Evolutionary conservation across 345 rosid genomes (phyloP).

Genomic region (Ailanthus altissimus): DNA sequence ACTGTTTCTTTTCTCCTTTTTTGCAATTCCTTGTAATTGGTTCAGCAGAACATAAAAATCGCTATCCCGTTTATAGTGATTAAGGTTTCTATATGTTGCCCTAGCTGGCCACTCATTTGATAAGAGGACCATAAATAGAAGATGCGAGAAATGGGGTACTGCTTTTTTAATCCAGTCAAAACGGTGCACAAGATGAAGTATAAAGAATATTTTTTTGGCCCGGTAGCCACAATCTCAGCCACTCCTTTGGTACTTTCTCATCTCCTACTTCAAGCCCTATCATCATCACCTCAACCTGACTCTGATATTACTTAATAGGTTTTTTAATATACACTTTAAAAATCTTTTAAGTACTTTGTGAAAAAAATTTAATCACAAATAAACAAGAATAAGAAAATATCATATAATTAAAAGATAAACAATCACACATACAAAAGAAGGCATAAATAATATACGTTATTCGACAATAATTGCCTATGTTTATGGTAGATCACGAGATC

Average conservation of each 20-base stretch:
- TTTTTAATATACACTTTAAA: too few species aligned
- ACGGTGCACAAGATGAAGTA: neutral
- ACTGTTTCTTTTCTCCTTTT: neutral
- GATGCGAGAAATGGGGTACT: neutral
- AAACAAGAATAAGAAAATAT: too few species aligned
- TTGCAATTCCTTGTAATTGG: neutral
- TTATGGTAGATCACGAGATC: too few species aligned
- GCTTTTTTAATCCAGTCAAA: slow-evolving; percentile 4
- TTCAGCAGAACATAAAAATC: neutral
- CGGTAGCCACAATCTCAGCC: neutral
- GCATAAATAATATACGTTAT: too few species aligned
- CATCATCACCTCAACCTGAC: too few species aligned
- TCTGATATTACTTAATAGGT: too few species aligned
- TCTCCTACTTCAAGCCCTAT: neutral
- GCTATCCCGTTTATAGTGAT: neutral
- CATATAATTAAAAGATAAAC: too few species aligned
- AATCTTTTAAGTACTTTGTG: too few species aligned
- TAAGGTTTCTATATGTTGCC: neutral
- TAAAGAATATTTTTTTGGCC: neutral
- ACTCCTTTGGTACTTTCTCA: neutral
- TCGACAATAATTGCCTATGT: too few species aligned
- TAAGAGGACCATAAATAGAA: neutral
- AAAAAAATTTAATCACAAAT: too few species aligned
- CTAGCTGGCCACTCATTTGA: neutral
- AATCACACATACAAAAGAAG: too few species aligned